Conservation (phyloP, 192 early-diverging fungal genomes). For the Rhizophagus clarus region DNA sequence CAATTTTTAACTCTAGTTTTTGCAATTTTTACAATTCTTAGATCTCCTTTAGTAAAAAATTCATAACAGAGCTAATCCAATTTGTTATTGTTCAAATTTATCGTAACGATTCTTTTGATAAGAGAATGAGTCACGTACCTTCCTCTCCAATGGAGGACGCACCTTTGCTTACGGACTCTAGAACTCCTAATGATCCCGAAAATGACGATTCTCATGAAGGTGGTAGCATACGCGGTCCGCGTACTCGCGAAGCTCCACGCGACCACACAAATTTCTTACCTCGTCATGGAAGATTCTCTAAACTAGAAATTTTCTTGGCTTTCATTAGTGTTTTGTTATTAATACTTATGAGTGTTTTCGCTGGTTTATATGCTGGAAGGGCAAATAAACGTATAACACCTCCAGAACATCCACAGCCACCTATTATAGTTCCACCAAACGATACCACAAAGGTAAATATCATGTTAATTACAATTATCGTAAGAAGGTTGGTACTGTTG, state of each 20-base stretch:
- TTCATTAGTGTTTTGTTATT: slow-evolving; percentile 8
- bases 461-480: not conserved
- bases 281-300: slow-evolving; percentile 9
- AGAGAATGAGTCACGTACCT: slow-evolving; percentile 16
- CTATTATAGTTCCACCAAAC: not conserved
- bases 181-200: slow-evolving; percentile 6
- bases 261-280: not conserved
- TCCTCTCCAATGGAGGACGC: not conserved
- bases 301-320: slow-evolving; percentile 8
- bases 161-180: not conserved
- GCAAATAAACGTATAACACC: not conserved
- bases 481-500: not conserved
- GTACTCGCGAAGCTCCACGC: slow-evolving; percentile 14
- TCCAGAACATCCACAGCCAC: not conserved
- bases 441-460: not conserved
- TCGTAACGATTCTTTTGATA: not conserved
- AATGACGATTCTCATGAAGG: not conserved
- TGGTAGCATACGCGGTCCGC: not conserved
- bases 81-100: not conserved
- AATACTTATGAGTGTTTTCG: slow-evolving; percentile 22
- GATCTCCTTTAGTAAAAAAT: no score
- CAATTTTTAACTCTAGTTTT: no score
- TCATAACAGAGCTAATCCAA: no score
- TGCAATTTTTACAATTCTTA: no score
- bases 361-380: slow-evolving; percentile 27